Evolutionary conservation across 768 basidiomycete genomes (phyloP).

Genomic region (Boletus sensibilis): DNA sequence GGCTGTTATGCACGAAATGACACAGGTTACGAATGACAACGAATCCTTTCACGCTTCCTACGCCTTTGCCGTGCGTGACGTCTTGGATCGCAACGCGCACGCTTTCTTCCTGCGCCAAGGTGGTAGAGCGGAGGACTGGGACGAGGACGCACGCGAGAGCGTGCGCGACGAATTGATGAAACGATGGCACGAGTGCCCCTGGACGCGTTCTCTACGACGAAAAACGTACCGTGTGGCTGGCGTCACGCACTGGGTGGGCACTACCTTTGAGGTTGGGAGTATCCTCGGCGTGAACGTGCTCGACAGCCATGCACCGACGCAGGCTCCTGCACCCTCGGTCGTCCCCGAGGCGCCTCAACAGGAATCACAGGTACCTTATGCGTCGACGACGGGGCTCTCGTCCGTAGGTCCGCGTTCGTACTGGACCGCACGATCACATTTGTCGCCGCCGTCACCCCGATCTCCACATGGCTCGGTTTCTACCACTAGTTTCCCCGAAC

Average conservation of each 20-base stretch:
- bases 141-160: conserved; percentile 48
- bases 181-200: conserved; percentile 67
- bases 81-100: conserved; percentile 59
- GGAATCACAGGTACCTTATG: conserved; percentile 5
- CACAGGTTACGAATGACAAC: conserved; percentile 25
- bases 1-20: conserved; percentile 37
- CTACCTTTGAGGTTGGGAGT: conserved; percentile 75
- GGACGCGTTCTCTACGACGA: conserved; percentile 49
- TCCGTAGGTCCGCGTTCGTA: conserved; percentile 23
- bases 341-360: conserved; percentile 2
- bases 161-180: conserved; percentile 55
- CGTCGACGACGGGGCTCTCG: conserved; percentile 23
- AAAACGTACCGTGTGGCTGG: conserved; percentile 4
- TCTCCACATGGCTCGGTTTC: conserved; percentile 14
- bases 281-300: conserved; percentile 69
- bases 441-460: conserved; percentile 13
- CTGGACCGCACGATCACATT: conserved; percentile 21
- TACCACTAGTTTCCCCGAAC: conserved; percentile 13
- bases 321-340: background rate
- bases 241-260: conserved; percentile 60
- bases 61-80: conserved; percentile 33
- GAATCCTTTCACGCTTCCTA: conserved; percentile 35
- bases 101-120: conserved; percentile 64
- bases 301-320: conserved; percentile 23
- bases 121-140: conserved; percentile 67